These are phyloP conservation scores for Candida xyloterini DNA, from an alignment of 805 yeast genomes.

Conservation along the genomic window DNA sequence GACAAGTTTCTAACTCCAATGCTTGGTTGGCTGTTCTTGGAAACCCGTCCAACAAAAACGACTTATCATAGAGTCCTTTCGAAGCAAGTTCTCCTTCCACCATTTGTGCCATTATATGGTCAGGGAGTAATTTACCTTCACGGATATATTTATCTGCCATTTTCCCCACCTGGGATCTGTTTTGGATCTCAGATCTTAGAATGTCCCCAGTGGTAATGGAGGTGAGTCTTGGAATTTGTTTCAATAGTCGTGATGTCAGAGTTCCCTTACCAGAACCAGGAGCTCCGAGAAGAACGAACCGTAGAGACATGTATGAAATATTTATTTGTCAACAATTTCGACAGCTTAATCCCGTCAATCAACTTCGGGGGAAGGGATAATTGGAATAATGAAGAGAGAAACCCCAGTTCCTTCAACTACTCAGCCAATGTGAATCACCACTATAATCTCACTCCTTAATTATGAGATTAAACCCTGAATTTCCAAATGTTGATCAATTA, in stretches of 20 bases:
- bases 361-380: not conserved
- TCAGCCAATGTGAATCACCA: too few species aligned
- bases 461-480: too few species aligned
- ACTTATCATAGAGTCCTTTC: conserved; percentile 42
- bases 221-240: conserved; percentile 47
- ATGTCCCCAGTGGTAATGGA: conserved; percentile 84
- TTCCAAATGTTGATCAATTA: too few species aligned
- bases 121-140: conserved; percentile 73
- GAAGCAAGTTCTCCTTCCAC: conserved; percentile 48
- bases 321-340: not conserved
- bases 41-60: conserved; percentile 89
- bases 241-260: conserved; percentile 63
- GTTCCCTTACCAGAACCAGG: conserved; percentile 98
- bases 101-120: conserved; percentile 57
- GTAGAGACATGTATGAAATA: conserved; percentile 39
- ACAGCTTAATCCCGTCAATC: not conserved
- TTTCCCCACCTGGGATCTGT: conserved; percentile 50
- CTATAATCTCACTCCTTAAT: too few species aligned
- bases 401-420: too few species aligned
- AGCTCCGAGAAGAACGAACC: conserved; percentile 80
- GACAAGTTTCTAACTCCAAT: conserved; percentile 44
- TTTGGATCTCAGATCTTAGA: conserved; percentile 62
- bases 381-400: not conserved
- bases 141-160: conserved; percentile 55
- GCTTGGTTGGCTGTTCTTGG: conserved; percentile 85